A percentile compares a stretch with the other conserved stretches of the same genome.
phyloP scores from a whole-genome alignment of 345 rosid genomes.

The Gossypium australe region DNA sequence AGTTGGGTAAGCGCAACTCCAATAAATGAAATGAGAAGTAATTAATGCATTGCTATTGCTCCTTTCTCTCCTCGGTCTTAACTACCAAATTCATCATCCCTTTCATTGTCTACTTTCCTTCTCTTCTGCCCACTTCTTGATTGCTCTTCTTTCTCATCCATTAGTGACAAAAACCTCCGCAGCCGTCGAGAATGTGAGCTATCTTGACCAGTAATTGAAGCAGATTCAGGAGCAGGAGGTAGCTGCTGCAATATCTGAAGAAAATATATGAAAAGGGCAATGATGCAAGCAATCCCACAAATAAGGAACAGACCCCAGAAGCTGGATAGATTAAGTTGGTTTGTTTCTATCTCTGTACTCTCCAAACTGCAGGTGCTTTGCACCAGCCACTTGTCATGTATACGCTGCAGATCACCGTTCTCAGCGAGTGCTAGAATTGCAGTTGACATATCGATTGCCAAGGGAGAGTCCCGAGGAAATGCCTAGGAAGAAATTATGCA shows the following conservation, averaged over 20 bases:
- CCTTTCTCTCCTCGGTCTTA: slow-evolving; percentile 12
- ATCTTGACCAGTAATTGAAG: slow-evolving; percentile 18
- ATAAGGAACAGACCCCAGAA: slow-evolving; percentile 88
- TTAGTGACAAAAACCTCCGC: slow-evolving; percentile 54
- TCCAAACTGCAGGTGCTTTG: slow-evolving; percentile 63
- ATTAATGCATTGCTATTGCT: slow-evolving; percentile 18
- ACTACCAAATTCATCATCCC: slow-evolving; percentile 22
- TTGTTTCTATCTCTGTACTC: slow-evolving; percentile 56
- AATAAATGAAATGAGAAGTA: neutral
- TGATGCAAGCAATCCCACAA: slow-evolving; percentile 66
- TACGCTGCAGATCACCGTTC: slow-evolving; percentile 89
- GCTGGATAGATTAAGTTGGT: slow-evolving; percentile 67
- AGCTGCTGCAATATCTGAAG: slow-evolving; percentile 42
- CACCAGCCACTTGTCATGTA: slow-evolving; percentile 92
- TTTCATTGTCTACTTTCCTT: slow-evolving; percentile 45
- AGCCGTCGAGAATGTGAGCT: slow-evolving; percentile 37
- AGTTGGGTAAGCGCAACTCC: neutral
- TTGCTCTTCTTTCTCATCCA: slow-evolving; percentile 68
- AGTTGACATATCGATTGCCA: slow-evolving; percentile 77
- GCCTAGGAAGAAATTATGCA: slow-evolving; percentile 38
- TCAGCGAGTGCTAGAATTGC: slow-evolving; percentile 79
- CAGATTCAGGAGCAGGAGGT: slow-evolving; percentile 22
- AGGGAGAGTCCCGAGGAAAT: slow-evolving; percentile 87
- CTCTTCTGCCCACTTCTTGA: slow-evolving; percentile 40
- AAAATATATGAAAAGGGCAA: slow-evolving; percentile 64